These are phyloP conservation scores for Penicillium polonicum DNA, from an alignment of 2,329 filamentous ascomycete species.

Conservation along the genomic window DNA sequence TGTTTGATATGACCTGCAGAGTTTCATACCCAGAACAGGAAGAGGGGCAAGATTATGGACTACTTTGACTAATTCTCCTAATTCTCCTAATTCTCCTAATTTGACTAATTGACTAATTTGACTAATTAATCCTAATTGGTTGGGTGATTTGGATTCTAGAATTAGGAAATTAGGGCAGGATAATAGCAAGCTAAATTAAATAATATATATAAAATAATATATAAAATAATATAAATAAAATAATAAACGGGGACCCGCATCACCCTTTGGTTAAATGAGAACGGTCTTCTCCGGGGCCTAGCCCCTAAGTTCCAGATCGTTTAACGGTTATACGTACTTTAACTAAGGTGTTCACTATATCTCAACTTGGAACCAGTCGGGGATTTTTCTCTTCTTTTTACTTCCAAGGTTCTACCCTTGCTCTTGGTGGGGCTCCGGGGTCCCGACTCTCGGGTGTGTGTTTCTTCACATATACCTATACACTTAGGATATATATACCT, in stretches of 20 bases:
- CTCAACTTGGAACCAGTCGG: conserved; percentile 20
- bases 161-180: too few relatives aligned
- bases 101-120: neutral
- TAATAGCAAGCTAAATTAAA: too few relatives aligned
- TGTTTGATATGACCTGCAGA: conserved; percentile 3
- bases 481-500: too few relatives aligned
- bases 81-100: neutral
- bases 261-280: conserved; percentile 27
- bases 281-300: conserved; percentile 19
- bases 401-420: conserved; percentile 15
- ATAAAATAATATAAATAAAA: neutral
- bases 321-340: conserved; percentile 6
- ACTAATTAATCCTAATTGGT: neutral
- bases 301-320: conserved; percentile 23
- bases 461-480: too few relatives aligned
- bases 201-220: neutral
- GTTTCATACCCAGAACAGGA: conserved; percentile 9
- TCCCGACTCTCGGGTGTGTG: conserved; percentile 12
- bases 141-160: too few relatives aligned
- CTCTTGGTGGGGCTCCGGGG: conserved; percentile 21
- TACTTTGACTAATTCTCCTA: neutral
- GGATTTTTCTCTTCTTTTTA: conserved; percentile 28
- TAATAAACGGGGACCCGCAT: conserved; percentile 19
- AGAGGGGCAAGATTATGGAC: conserved; percentile 3
- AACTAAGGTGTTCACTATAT: neutral